Conservation (phyloP, 2,329 filamentous ascomycete species). For the Hortaea sp. region DNA sequence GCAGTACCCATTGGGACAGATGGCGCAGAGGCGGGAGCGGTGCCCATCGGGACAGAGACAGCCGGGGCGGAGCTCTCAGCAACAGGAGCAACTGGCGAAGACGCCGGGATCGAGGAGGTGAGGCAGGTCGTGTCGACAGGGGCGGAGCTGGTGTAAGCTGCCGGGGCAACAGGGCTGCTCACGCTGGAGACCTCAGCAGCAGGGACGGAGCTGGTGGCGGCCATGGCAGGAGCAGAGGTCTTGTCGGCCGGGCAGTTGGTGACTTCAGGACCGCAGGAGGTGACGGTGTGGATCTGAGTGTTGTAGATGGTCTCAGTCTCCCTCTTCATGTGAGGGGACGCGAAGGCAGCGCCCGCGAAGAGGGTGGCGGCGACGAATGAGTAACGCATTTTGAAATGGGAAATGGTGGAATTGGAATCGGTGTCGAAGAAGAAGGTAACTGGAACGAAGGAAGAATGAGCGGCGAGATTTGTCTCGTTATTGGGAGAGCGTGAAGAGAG, state of each 20-base stretch:
- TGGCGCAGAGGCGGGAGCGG: background rate
- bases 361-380: conserved; percentile 4
- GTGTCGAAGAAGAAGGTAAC: background rate
- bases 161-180: background rate
- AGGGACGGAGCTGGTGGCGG: background rate
- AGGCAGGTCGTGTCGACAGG: background rate
- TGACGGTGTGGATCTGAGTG: conserved; percentile 34
- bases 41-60: background rate
- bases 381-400: background rate
- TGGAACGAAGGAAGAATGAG: background rate
- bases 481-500: background rate
- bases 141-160: background rate
- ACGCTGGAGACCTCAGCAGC: background rate
- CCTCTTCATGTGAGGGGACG: conserved; percentile 1
- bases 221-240: conserved; percentile 1
- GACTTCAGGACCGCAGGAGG: conserved; percentile 26
- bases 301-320: conserved; percentile 26
- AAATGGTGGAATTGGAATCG: background rate
- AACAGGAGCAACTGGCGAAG: background rate
- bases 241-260: conserved; percentile 22
- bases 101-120: background rate
- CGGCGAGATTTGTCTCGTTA: background rate
- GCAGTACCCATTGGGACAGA: background rate
- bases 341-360: conserved; percentile 6
- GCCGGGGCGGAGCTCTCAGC: background rate